Evolutionary conservation across 345 rosid genomes (phyloP).

Genomic region (Moringa oleifera): DNA sequence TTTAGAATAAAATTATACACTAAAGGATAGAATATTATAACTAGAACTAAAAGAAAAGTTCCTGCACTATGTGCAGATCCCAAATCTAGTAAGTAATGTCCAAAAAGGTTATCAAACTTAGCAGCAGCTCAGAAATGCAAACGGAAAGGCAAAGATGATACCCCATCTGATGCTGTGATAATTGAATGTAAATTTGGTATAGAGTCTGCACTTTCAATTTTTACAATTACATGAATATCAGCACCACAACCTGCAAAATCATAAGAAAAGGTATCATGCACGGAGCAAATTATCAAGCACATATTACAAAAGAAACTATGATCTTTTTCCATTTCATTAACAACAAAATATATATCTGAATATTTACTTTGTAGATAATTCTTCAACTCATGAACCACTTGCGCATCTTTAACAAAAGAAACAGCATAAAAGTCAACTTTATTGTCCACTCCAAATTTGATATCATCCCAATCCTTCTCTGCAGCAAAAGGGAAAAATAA

Average conservation of each 20-base stretch:
- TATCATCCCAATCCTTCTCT: conserved; percentile 99
- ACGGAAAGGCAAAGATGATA: conserved; percentile 24
- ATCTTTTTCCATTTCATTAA: no score
- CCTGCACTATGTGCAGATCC: no score
- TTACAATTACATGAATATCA: conserved; percentile 69
- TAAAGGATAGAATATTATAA: no score
- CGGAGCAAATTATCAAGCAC: neutral
- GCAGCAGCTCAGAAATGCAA: conserved; percentile 7
- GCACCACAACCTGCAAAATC: conserved; percentile 51
- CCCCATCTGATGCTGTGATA: conserved; percentile 87
- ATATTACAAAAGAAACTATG: neutral
- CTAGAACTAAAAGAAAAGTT: no score
- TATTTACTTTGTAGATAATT: conserved; percentile 67
- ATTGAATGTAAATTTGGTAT: conserved; percentile 75
- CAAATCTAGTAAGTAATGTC: neutral
- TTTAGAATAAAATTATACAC: no score
- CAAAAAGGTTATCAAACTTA: conserved; percentile 4
- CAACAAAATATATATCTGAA: neutral
- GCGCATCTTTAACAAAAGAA: conserved; percentile 97
- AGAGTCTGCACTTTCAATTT: conserved; percentile 86
- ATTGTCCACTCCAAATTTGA: conserved; percentile 96
- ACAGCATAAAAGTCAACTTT: conserved; percentile 95
- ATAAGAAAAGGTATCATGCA: conserved; percentile 9
- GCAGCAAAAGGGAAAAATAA: conserved; percentile 19
- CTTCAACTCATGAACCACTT: conserved; percentile 98